Conservation (phyloP, 495 filamentous ascomycete genomes). For the Barbatosphaeria neglecta region DNA sequence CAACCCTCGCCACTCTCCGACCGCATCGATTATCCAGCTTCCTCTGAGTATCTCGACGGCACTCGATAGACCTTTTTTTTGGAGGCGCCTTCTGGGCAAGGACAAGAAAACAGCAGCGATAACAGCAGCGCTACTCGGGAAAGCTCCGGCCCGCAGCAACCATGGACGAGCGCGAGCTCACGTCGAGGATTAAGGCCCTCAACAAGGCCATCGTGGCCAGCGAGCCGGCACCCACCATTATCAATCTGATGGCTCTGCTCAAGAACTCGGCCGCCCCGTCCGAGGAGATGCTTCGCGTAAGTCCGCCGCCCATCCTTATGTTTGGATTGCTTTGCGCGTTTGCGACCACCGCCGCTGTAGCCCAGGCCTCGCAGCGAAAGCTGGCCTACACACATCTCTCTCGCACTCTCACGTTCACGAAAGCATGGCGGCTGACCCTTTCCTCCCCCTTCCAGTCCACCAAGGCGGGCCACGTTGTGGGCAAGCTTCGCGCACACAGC, state of each 20-base stretch:
- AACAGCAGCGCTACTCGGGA: neutral
- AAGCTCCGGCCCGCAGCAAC: neutral
- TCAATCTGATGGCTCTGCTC: constrained; percentile 62
- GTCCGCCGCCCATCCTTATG: constrained; percentile 12
- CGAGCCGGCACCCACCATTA: constrained; percentile 52
- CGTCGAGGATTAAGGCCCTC: constrained; percentile 57
- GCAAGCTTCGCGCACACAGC: constrained; percentile 63
- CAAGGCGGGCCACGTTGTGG: constrained; percentile 79
- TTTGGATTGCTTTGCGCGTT: neutral
- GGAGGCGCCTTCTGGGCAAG: too few species aligned
- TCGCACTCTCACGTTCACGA: too few species aligned
- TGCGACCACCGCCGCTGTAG: neutral
- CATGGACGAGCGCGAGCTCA: constrained; percentile 79
- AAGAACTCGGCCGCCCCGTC: constrained; percentile 69
- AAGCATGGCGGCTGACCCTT: too few species aligned
- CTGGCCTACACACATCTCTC: neutral
- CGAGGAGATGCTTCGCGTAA: constrained; percentile 69
- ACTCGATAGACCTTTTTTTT: too few species aligned
- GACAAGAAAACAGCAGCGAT: neutral
- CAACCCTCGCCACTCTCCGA: too few species aligned
- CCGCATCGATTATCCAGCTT: too few species aligned
- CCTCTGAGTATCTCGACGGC: too few species aligned
- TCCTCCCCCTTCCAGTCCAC: constrained; percentile 58
- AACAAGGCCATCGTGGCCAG: constrained; percentile 61
- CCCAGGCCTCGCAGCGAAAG: neutral